Evolutionary conservation across 306 rosid genomes (phyloP), one percentile per base, ranked within the genome.

Genomic region (Begonia fuchsioides): DNA sequence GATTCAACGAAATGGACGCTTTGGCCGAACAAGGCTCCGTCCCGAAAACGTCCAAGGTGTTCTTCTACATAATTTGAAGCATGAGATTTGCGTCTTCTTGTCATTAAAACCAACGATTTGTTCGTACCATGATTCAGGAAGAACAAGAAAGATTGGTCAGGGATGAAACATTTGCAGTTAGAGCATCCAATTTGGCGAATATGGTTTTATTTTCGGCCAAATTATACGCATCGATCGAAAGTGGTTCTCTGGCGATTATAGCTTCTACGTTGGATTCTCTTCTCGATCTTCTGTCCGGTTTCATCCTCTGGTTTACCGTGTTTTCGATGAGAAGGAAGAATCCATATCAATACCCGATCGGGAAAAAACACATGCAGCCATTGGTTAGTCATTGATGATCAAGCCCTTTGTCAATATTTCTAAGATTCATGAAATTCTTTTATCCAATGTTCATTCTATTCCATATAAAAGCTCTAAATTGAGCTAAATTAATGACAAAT

Each of bases 201-300:
- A 77, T 92, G 98, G 71, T 80, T 73, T 86, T 86, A 50, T 86
- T 92, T 77, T 63, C 61, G 12, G 86, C 94, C 44, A 92, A 92
- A 77, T 94, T 85, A 51, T 92, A 79, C 59, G 98, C 96, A 32
- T 92, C 96, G 2, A 6, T 85, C 58, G 59, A 69, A 72, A 92
- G 98, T 80, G 96, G 94, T 65, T 92, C 98, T 41, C 64, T 86
- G 13, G 94, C 98, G 66, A 92, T 92, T 54, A 92, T 92, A 35
- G 98, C 98, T 26, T 92, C 98, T 62, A 92, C 98, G 15, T 62
- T 92, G 65, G 98, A 92, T 69, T 92, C 98, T 3, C 93, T 92
- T 63, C 93, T 92, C 32, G 98, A 92, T 69, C 93, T 92, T 67
- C 79, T 92, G 63, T 92, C 96, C 40, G 96, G 98, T 17, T 92